Conservation (phyloP, 768 basidiomycete species). For the Lactarius pseudohatsudake region DNA sequence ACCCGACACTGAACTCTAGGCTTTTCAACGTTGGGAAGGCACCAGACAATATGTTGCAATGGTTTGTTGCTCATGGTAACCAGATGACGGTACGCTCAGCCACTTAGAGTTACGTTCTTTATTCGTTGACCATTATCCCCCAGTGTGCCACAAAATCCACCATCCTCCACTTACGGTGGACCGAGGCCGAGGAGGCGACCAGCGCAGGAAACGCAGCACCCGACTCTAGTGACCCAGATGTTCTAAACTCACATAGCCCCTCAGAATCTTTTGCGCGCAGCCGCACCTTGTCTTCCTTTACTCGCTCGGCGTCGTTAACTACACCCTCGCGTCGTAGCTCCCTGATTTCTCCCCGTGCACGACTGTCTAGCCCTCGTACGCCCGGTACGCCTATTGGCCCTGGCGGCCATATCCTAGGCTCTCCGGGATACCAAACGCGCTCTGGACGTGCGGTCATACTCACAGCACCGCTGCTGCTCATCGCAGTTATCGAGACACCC, state of each 20-base stretch:
- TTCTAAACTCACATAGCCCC: slow-evolving; percentile 31
- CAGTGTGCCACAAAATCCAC: slow-evolving; percentile 89
- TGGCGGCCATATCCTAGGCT: slow-evolving; percentile 22
- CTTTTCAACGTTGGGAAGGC: slow-evolving; percentile 77
- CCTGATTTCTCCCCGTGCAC: slow-evolving; percentile 29
- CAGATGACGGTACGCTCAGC: slow-evolving; percentile 75
- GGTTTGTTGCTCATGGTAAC: slow-evolving; percentile 88
- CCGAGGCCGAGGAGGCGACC: slow-evolving; percentile 53
- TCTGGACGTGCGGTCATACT: slow-evolving; percentile 73
- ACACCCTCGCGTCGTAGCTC: slow-evolving; percentile 45
- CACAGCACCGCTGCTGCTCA: slow-evolving; percentile 77
- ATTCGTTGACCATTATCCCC: neutral
- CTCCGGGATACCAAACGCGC: slow-evolving; percentile 43
- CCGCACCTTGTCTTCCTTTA: slow-evolving; percentile 51
- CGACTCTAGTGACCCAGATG: slow-evolving; percentile 26
- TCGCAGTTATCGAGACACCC: slow-evolving; percentile 82
- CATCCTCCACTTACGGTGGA: slow-evolving; percentile 85
- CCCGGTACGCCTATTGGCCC: slow-evolving; percentile 49
- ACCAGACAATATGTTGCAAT: slow-evolving; percentile 88
- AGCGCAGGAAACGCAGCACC: slow-evolving; percentile 23
- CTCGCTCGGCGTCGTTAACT: slow-evolving; percentile 51
- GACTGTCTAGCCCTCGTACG: slow-evolving; percentile 42
- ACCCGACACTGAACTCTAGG: slow-evolving; percentile 64
- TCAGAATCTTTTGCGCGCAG: slow-evolving; percentile 34
- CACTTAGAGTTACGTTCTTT: neutral